Evolutionary conservation across 345 rosid genomes (phyloP).

Genomic region (Syzygium oleosum): DNA sequence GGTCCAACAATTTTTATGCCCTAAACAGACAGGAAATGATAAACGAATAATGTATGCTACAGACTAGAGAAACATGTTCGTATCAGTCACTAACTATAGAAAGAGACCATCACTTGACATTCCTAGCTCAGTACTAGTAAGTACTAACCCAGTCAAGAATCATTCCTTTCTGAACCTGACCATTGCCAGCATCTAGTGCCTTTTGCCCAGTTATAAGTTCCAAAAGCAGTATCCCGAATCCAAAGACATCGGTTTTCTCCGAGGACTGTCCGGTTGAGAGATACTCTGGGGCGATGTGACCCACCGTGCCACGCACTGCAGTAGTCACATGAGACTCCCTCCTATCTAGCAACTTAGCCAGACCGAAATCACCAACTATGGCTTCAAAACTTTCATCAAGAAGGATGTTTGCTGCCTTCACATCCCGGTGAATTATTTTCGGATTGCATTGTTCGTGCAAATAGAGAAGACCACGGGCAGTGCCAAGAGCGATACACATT

Average conservation of each 20-base stretch:
- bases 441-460: slow-evolving; percentile 96
- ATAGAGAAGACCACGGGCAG: slow-evolving; percentile 93
- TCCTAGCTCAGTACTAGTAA: not conserved
- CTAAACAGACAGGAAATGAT: not conserved
- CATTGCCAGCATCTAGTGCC: slow-evolving; percentile 76
- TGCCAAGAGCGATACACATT: slow-evolving; percentile 57
- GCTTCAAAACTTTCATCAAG: slow-evolving; percentile 93
- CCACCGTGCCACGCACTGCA: slow-evolving; percentile 90
- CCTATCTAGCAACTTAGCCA: slow-evolving; percentile 77
- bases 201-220: slow-evolving; percentile 94
- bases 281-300: slow-evolving; percentile 96
- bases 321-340: slow-evolving; percentile 92
- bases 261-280: slow-evolving; percentile 97
- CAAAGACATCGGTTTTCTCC: slow-evolving; percentile 91
- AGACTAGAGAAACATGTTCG: not conserved
- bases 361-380: slow-evolving; percentile 92
- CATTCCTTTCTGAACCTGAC: slow-evolving; percentile 86
- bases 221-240: slow-evolving; percentile 87
- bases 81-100: not conserved
- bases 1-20: not conserved
- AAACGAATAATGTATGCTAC: not conserved
- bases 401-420: slow-evolving; percentile 90
- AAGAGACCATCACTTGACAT: not conserved
- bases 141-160: slow-evolving; percentile 71
- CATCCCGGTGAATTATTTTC: slow-evolving; percentile 89